A percentile compares a stretch with the other conserved stretches of the same genome.
These are phyloP conservation scores for Tolypocladium tundrense DNA, from an alignment of 2,329 filamentous ascomycete genomes.

Conservation along the genomic window DNA sequence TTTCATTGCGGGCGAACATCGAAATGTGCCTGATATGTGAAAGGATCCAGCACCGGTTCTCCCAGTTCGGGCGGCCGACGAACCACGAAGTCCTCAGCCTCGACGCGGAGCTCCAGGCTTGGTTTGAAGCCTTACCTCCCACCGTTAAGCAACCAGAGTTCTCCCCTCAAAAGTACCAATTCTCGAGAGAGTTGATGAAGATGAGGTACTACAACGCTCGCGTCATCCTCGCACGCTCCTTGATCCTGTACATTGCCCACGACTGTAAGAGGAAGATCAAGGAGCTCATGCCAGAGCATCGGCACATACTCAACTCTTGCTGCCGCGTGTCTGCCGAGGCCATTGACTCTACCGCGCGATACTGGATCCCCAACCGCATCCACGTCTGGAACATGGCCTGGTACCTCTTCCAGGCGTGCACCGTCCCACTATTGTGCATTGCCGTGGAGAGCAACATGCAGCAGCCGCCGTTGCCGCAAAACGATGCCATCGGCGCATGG, in stretches of 20 bases:
- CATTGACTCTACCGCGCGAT: constrained; percentile 18
- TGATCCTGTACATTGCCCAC: constrained; percentile 12
- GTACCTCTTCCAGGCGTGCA: constrained; percentile 22
- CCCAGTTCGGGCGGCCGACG: constrained; percentile 13
- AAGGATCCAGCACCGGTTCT: constrained; percentile 18
- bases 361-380: constrained; percentile 20
- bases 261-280: constrained; percentile 8
- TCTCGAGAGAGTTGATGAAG: constrained; percentile 17
- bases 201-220: constrained; percentile 20
- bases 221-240: constrained; percentile 12
- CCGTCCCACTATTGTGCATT: constrained; percentile 17
- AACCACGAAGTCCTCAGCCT: constrained; percentile 14
- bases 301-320: constrained; percentile 12
- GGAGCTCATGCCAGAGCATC: constrained; percentile 10
- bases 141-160: constrained; percentile 11
- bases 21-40: constrained; percentile 19
- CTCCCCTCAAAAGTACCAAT: constrained; percentile 13
- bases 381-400: constrained; percentile 21
- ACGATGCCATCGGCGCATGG: constrained; percentile 8
- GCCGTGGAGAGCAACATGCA: constrained; percentile 13
- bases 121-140: constrained; percentile 13
- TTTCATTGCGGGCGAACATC: constrained; percentile 14
- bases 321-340: constrained; percentile 16
- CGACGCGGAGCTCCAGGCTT: constrained; percentile 15
- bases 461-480: constrained; percentile 1